Evolutionary conservation across 495 filamentous ascomycete genomes (phyloP).

Genomic region (Aspergillus ellipticus): DNA sequence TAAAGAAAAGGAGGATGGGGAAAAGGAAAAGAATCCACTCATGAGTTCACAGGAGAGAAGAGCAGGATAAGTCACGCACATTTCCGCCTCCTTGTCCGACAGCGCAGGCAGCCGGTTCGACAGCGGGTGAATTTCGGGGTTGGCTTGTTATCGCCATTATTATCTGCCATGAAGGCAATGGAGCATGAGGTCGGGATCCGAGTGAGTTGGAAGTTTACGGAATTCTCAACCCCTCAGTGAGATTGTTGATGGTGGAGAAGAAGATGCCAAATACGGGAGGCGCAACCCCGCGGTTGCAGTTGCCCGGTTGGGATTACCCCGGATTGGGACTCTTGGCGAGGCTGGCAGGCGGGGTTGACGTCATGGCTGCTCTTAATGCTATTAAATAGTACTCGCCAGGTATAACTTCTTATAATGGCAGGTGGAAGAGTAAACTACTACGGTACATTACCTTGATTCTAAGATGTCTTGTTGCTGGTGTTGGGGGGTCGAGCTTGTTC

Average conservation of each 20-base stretch:
- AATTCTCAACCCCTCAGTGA: background rate
- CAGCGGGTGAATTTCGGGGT: slow-evolving; percentile 27
- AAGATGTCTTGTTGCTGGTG: too few relatives aligned
- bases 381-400: too few relatives aligned
- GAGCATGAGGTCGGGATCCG: too few relatives aligned
- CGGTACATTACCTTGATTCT: too few relatives aligned
- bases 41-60: too few relatives aligned
- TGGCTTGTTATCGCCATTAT: slow-evolving; percentile 1
- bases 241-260: background rate
- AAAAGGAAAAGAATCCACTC: slow-evolving; percentile 4
- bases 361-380: too few relatives aligned
- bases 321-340: background rate
- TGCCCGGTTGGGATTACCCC: background rate
- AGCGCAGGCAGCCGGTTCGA: slow-evolving; percentile 43
- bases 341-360: background rate
- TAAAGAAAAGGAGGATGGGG: background rate
- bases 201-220: too few relatives aligned
- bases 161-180: too few relatives aligned
- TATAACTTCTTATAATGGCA: too few relatives aligned
- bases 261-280: background rate
- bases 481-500: too few relatives aligned
- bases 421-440: too few relatives aligned
- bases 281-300: background rate
- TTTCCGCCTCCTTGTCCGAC: slow-evolving; percentile 39
- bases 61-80: too few relatives aligned